phyloP scores from a whole-genome alignment of 805 yeast species.

The Teunomyces atbi region DNA sequence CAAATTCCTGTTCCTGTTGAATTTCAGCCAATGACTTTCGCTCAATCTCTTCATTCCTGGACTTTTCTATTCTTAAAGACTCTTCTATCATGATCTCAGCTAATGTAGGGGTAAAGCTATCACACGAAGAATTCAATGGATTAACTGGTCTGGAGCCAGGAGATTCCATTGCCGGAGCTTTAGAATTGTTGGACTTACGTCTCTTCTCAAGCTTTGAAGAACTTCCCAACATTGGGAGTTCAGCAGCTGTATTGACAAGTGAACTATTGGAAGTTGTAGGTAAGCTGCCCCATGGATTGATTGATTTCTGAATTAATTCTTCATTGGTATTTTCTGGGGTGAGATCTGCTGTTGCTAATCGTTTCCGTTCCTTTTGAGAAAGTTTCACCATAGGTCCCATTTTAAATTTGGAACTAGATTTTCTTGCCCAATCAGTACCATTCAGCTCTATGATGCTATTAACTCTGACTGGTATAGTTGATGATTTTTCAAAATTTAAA shows the following conservation, averaged over 20 bases:
- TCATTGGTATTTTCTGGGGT: neutral
- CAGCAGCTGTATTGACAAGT: neutral
- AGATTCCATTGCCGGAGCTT: neutral
- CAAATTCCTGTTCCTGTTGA: conserved; percentile 81
- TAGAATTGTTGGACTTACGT: neutral
- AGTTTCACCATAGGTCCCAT: conserved; percentile 40
- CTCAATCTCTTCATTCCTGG: conserved; percentile 25
- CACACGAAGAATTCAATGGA: neutral
- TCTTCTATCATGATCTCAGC: conserved; percentile 49
- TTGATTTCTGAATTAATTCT: neutral
- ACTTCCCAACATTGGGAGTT: neutral
- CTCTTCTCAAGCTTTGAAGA: neutral
- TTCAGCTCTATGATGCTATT: neutral
- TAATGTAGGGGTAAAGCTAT: conserved; percentile 26
- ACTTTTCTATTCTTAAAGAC: conserved; percentile 35
- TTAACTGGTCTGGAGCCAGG: neutral
- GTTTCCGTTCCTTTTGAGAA: conserved; percentile 62
- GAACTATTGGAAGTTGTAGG: neutral
- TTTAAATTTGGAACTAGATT: conserved; percentile 23
- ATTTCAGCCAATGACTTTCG: conserved; percentile 61
- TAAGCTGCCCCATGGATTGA: conserved; percentile 7
- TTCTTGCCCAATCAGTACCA: conserved; percentile 10
- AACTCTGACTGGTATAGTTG: neutral
- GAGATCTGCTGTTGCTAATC: conserved; percentile 18
- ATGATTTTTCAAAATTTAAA: conserved; percentile 9